Conservation (phyloP, 768 basidiomycete species). For the Suillus hirtellus region DNA sequence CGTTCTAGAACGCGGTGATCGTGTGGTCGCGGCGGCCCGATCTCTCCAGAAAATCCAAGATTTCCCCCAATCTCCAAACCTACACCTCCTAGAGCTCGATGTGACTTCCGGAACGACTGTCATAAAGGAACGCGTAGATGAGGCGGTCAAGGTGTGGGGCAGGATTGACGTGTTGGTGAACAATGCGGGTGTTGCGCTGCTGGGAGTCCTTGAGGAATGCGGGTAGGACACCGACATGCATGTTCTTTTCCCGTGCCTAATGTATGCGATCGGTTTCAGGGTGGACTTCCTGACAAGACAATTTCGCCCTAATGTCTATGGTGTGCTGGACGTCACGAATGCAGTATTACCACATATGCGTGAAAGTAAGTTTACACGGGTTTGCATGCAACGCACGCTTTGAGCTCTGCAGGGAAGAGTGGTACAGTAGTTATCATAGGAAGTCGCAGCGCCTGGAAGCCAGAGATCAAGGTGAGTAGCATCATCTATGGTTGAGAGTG, state of each 20-base stretch:
- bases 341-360: conserved; percentile 56
- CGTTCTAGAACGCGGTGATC: conserved; percentile 55
- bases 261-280: conserved; percentile 7
- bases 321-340: conserved; percentile 50
- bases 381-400: not conserved
- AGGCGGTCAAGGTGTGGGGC: conserved; percentile 52
- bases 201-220: conserved; percentile 55
- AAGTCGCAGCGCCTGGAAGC: conserved; percentile 55
- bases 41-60: conserved; percentile 42
- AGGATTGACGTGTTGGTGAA: conserved; percentile 63
- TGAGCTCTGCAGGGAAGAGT: conserved; percentile 29
- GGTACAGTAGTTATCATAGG: conserved; percentile 54
- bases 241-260: not conserved
- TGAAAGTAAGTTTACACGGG: conserved; percentile 18
- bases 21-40: conserved; percentile 60
- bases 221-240: conserved; percentile 40
- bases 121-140: conserved; percentile 43
- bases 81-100: conserved; percentile 51
- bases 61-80: conserved; percentile 30
- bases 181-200: conserved; percentile 54
- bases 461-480: conserved; percentile 37
- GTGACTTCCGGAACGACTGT: conserved; percentile 45
- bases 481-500: not conserved
- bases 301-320: conserved; percentile 36
- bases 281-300: conserved; percentile 41